These are phyloP conservation scores for Chlorencoelia australis DNA, from an alignment of 2,329 filamentous ascomycete genomes.

Conservation along the genomic window DNA sequence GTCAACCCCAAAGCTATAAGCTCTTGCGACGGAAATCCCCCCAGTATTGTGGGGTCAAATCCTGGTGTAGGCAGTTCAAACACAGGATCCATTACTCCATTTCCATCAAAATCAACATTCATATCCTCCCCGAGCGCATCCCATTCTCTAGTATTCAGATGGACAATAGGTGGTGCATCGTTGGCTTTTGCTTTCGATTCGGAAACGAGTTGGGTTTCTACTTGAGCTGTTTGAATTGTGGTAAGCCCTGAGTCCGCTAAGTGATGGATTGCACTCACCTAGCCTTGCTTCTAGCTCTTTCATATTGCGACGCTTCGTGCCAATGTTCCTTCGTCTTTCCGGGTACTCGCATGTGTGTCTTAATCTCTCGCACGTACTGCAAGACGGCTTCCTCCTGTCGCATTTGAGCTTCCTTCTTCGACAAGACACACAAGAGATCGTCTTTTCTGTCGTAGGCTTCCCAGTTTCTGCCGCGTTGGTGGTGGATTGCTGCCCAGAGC, in stretches of 20 bases:
- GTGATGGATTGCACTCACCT: slow-evolving; percentile 41
- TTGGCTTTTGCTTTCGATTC: slow-evolving; percentile 13
- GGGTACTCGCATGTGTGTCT: slow-evolving; percentile 78
- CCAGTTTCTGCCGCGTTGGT: background rate
- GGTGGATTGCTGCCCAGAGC: background rate
- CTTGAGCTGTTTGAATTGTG: slow-evolving; percentile 63
- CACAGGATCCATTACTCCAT: slow-evolving; percentile 10
- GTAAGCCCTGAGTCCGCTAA: slow-evolving; percentile 15
- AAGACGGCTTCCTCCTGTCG: slow-evolving; percentile 70
- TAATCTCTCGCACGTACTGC: slow-evolving; percentile 67
- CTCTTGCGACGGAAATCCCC: slow-evolving; percentile 42
- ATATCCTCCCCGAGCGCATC: slow-evolving; percentile 18
- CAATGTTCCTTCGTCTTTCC: slow-evolving; percentile 78
- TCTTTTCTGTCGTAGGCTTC: slow-evolving; percentile 29
- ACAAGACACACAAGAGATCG: slow-evolving; percentile 76
- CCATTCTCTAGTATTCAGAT: slow-evolving; percentile 11
- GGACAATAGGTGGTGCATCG: background rate
- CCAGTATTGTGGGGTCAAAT: slow-evolving; percentile 13
- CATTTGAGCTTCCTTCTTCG: slow-evolving; percentile 79
- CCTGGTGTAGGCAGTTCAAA: slow-evolving; percentile 12
- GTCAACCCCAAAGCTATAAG: slow-evolving; percentile 73
- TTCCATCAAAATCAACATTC: slow-evolving; percentile 14
- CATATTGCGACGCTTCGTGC: slow-evolving; percentile 81
- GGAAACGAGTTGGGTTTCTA: slow-evolving; percentile 59
- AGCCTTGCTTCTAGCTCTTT: slow-evolving; percentile 81